Evolutionary conservation across 2,329 filamentous ascomycete species (phyloP).

Genomic region (Hymenoscyphus salicellus): DNA sequence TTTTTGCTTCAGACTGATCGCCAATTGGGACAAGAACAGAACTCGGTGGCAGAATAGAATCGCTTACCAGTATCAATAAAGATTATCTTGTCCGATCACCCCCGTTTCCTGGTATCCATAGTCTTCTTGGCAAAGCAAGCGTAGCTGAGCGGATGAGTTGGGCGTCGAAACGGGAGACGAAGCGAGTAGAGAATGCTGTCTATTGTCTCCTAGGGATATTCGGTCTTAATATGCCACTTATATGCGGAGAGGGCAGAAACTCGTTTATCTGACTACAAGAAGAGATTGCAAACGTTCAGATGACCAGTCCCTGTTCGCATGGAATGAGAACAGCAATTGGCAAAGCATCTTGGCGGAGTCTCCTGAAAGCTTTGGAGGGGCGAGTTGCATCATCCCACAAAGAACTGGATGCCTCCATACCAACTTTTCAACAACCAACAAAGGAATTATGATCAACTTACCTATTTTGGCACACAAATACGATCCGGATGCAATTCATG

Average conservation of each 20-base stretch:
- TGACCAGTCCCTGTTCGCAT: constrained; percentile 40
- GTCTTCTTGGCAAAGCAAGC: constrained; percentile 18
- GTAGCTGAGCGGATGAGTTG: constrained; percentile 38
- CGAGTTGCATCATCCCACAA: background rate
- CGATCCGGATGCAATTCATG: background rate
- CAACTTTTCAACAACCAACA: background rate
- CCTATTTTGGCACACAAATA: background rate
- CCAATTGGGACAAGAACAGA: constrained; percentile 5
- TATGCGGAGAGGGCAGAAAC: constrained; percentile 37
- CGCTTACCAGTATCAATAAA: constrained; percentile 3
- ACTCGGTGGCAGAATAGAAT: background rate
- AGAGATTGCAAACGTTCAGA: constrained; percentile 27
- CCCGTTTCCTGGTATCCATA: background rate
- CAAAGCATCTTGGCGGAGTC: constrained; percentile 11
- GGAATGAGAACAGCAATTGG: constrained; percentile 17
- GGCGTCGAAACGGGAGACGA: constrained; percentile 35
- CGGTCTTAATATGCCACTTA: constrained; percentile 36
- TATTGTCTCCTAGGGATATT: constrained; percentile 40
- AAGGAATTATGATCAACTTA: background rate
- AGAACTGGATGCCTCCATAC: background rate
- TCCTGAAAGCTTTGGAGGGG: background rate
- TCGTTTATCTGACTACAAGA: constrained; percentile 36
- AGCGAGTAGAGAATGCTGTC: constrained; percentile 30
- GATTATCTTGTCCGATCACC: background rate
- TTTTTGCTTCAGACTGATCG: constrained; percentile 9